Evolutionary conservation across 1,139 yeast genomes (phyloP).

Genomic region (Williopsis jadinii): DNA sequence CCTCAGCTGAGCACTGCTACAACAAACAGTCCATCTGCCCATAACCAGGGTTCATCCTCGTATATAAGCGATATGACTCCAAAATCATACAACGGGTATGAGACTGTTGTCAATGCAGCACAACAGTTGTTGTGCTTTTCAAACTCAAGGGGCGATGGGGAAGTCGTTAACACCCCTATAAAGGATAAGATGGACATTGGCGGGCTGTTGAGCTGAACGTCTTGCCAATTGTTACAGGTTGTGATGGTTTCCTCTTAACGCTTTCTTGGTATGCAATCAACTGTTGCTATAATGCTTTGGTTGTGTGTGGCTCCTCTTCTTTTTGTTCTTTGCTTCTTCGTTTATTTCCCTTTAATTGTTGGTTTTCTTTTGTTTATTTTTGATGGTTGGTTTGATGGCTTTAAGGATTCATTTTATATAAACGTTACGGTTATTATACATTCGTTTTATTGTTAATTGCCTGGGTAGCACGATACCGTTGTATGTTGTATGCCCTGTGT

Average conservation of each 20-base stretch:
- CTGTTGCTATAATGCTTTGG: not conserved
- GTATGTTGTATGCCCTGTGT: no score
- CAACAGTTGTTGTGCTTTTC: conserved; percentile 15
- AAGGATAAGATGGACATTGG: conserved; percentile 14
- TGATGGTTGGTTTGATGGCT: no score
- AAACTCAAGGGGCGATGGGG: not conserved
- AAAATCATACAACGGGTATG: conserved; percentile 17
- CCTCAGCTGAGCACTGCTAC: not conserved
- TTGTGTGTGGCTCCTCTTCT: not conserved
- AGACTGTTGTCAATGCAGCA: conserved; percentile 20
- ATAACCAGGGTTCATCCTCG: not conserved
- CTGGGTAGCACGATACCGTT: no score
- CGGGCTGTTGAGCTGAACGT: conserved; percentile 10
- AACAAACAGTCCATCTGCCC: not conserved
- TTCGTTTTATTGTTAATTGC: no score
- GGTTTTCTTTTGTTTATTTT: not conserved
- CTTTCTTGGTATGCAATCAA: no score
- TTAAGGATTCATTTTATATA: no score
- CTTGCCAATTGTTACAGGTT: no score
- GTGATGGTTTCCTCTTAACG: no score
- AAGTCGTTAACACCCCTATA: not conserved
- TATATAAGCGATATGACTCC: conserved; percentile 7
- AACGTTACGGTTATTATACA: no score
- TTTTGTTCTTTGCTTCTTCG: not conserved
- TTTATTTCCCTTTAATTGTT: not conserved